phyloP scores from a whole-genome alignment of 2,329 filamentous ascomycete genomes.

The Pestalotiopsis sp. region DNA sequence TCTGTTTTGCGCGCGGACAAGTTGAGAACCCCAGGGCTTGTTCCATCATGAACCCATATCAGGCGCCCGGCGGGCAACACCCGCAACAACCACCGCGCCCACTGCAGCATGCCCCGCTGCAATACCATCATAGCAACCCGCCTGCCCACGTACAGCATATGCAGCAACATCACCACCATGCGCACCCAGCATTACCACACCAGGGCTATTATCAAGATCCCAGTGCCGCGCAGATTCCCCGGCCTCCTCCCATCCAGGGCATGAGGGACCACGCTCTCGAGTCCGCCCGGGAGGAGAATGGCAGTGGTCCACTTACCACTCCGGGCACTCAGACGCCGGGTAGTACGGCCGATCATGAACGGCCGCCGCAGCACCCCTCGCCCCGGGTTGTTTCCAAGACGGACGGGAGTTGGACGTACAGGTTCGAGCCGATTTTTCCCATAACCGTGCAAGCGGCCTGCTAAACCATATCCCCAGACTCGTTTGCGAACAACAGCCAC shows the following conservation, averaged over 20 bases:
- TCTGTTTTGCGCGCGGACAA: neutral
- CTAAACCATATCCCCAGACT: constrained; percentile 47
- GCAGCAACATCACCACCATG: neutral
- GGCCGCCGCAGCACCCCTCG: constrained; percentile 5
- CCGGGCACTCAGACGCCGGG: neutral
- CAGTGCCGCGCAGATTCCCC: neutral
- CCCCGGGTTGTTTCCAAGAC: neutral
- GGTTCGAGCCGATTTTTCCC: neutral
- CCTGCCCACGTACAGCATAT: neutral
- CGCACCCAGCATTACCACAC: neutral
- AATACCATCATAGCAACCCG: constrained; percentile 1
- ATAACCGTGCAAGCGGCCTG: neutral
- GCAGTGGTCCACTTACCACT: neutral
- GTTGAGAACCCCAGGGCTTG: neutral
- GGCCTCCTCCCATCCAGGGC: neutral
- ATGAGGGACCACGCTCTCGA: constrained; percentile 8
- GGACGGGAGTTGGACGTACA: constrained; percentile 7
- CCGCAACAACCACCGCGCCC: constrained; percentile 1
- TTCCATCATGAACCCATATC: constrained; percentile 7
- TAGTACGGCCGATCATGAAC: neutral
- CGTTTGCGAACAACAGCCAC: constrained; percentile 84
- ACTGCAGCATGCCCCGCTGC: constrained; percentile 1
- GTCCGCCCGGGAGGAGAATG: neutral
- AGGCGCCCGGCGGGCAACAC: neutral
- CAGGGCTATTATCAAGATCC: constrained; percentile 3